Evolutionary conservation across 1,284 basidiomycete species (phyloP).

Genomic region (Porodaedalea pini): DNA sequence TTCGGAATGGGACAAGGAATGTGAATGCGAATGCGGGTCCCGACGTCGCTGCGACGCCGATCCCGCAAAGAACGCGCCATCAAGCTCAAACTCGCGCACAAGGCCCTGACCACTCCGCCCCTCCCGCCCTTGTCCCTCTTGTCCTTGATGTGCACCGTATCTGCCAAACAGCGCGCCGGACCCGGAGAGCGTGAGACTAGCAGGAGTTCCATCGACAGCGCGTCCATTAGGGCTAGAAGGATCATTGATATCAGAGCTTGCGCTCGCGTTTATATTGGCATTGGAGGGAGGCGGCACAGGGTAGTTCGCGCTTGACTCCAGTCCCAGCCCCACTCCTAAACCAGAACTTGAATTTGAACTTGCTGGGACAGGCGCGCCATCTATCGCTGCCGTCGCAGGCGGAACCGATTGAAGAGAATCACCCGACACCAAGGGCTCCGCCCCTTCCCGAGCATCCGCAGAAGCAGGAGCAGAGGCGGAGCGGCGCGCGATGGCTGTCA

Average conservation of each 20-base stretch:
- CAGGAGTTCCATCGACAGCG: too few relatives aligned
- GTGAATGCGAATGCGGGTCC: neutral
- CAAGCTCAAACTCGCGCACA: neutral
- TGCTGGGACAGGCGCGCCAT: neutral
- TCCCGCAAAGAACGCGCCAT: conserved; percentile 5
- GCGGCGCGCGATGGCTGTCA: conserved; percentile 9
- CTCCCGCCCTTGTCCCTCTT: neutral
- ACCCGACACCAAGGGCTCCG: too few relatives aligned
- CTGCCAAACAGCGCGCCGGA: too few relatives aligned
- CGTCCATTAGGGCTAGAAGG: too few relatives aligned
- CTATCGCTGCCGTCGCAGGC: neutral
- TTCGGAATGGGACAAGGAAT: neutral
- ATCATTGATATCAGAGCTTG: too few relatives aligned
- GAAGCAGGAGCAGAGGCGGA: neutral
- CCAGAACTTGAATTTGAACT: neutral
- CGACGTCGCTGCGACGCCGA: neutral
- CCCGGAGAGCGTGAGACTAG: too few relatives aligned
- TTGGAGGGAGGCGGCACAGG: too few relatives aligned
- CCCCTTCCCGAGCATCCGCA: neutral
- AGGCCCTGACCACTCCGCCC: neutral
- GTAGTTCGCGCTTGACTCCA: too few relatives aligned
- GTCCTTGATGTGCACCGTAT: neutral
- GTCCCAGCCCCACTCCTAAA: neutral
- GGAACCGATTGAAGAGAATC: too few relatives aligned
- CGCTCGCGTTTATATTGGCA: too few relatives aligned